Conservation (phyloP, 164 flowering plant genomes). For the Buxus sempervirens region DNA sequence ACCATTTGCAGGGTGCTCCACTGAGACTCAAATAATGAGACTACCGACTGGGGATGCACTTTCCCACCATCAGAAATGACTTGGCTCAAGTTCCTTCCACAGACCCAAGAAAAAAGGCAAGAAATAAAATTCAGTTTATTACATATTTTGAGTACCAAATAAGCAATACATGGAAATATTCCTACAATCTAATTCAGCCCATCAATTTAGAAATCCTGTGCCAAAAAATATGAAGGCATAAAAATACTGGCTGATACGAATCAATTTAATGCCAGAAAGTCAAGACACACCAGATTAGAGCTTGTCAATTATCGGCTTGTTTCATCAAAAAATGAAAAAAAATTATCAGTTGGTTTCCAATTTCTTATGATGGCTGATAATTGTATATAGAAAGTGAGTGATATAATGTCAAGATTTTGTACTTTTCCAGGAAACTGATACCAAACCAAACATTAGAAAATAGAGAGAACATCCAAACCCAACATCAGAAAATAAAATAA, state of each 20-base stretch:
- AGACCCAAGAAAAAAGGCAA: slow-evolving; percentile 33
- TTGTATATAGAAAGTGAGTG: neutral
- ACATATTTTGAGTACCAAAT: neutral
- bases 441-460: neutral
- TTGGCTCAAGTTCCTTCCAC: slow-evolving; percentile 42
- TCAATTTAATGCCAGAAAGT: neutral
- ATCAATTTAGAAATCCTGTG: neutral
- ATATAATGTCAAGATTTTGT: neutral
- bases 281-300: slow-evolving; percentile 6
- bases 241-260: neutral
- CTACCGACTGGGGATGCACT: slow-evolving; percentile 66
- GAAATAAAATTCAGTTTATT: slow-evolving; percentile 1
- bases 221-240: slow-evolving; percentile 8
- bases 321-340: slow-evolving; percentile 12
- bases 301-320: slow-evolving; percentile 34
- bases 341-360: neutral
- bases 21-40: slow-evolving; percentile 88
- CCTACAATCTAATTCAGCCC: too few relatives aligned
- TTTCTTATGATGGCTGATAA: neutral
- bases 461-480: neutral
- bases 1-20: slow-evolving; percentile 99
- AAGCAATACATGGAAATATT: neutral
- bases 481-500: too few relatives aligned
- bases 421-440: neutral
- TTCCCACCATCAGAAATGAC: slow-evolving; percentile 64